Percentiles rank a stretch among this genome's conserved stretches.
Evolutionary conservation across 768 basidiomycete genomes (phyloP).

Genomic region (Boletus fagicola): DNA sequence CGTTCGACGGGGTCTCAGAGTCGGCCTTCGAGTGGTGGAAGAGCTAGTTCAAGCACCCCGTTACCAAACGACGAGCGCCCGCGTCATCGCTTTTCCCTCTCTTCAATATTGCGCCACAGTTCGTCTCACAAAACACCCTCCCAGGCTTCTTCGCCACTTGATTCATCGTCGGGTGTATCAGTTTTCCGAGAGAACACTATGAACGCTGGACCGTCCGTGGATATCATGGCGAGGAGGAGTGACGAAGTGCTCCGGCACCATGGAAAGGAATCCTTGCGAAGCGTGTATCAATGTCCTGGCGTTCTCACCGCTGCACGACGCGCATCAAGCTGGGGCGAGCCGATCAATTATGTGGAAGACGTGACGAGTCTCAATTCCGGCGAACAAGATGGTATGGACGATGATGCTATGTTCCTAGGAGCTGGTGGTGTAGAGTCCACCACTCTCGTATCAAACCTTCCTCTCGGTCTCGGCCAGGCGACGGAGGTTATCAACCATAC

Average conservation of each 20-base stretch:
- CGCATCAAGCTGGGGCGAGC: slow-evolving; percentile 65
- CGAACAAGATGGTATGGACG: slow-evolving; percentile 46
- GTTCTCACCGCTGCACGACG: slow-evolving; percentile 47
- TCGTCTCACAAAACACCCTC: slow-evolving; percentile 24
- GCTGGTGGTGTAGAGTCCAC: slow-evolving; percentile 44
- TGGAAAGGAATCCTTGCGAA: slow-evolving; percentile 27
- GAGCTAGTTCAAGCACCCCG: slow-evolving; percentile 19
- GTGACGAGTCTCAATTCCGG: slow-evolving; percentile 45
- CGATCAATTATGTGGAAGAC: slow-evolving; percentile 41
- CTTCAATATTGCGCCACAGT: slow-evolving; percentile 28
- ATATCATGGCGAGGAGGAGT: slow-evolving; percentile 36
- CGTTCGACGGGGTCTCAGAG: slow-evolving; percentile 25
- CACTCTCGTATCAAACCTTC: slow-evolving; percentile 36
- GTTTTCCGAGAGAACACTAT: slow-evolving; percentile 23
- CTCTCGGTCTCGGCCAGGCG: slow-evolving; percentile 31
- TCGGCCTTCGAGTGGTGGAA: slow-evolving; percentile 27
- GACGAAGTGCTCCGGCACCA: slow-evolving; percentile 43
- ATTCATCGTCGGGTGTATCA: slow-evolving; percentile 34
- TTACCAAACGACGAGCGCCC: slow-evolving; percentile 23
- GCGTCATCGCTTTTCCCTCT: slow-evolving; percentile 33
- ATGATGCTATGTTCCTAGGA: slow-evolving; percentile 53
- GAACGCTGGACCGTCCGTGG: slow-evolving; percentile 18
- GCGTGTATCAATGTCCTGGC: slow-evolving; percentile 27
- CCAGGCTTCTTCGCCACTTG: slow-evolving; percentile 31
- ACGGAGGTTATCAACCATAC: slow-evolving; percentile 23